Evolutionary conservation across 2,329 filamentous ascomycete species (phyloP), one percentile per base, ranked within the genome.

Genomic region (Talaromyces pinophilus): DNA sequence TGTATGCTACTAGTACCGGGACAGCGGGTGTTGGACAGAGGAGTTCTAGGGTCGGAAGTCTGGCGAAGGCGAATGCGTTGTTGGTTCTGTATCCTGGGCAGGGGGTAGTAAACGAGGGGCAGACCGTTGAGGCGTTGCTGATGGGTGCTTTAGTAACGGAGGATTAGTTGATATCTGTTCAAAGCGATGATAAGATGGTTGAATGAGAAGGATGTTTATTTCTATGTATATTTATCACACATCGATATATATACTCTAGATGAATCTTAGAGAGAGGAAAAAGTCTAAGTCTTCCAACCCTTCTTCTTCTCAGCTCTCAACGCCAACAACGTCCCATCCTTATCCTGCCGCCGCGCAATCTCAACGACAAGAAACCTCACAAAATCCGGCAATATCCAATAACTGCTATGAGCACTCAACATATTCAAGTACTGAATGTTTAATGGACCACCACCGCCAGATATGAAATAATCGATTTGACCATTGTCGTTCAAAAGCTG

Each of bases 401-500:
- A 99, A 75, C 91, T 94, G 65, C 92, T 93, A 78, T 99, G 95
- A 8, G 95, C 95, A 66, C 92, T 92, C 64, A 99, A 81, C 95
- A 99, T 99, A 71, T 96, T 97, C 42, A 98, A 80, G 76, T 99
- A 99, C 79, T 98, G 93, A 28, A 97, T 93, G 78, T 97, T 95
- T 42, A 99, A 82, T 3, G 93, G 90, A 0, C 95, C 95, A 1
- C 92, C 90, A 0, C 92, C 91, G 7, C 92, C 93, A 59, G 88
- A 88, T 59, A 99, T 81, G 72, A 90, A 96, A 78, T 88, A 99
- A 76, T 99, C 95, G 48, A 99, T 89, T 79, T 99, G 95, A 0
- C 93, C 94, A 70, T 98, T 98, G 72, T 99, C 95, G 71, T 99
- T 99, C 3, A 99, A 86, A 7, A 97, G 78, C 68, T 88, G 90